Base-by-base conservation (phyloP, 768 basidiomycete species). In the Erythrobasidium yunnanense region DNA sequence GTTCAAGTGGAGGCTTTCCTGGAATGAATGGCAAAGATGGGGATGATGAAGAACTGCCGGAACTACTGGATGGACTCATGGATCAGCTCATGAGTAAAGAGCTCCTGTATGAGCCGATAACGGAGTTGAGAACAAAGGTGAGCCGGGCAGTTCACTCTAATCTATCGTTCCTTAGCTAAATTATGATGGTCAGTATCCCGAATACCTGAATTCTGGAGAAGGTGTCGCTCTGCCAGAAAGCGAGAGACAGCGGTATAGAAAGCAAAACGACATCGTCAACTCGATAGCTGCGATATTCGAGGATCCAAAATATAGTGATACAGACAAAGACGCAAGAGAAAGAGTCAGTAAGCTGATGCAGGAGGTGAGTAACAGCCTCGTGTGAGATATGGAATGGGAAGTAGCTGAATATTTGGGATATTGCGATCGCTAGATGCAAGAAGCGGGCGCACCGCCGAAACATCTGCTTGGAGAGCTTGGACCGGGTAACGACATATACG, bases 101-200 rank as follows among this genome's bases (percentile, higher is more conserved):
- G 0, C 79, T 90, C 1, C 77, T 92, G n/a, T 86, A 90, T 70
- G 88, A 90, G 49, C 90, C 90, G 0, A 73, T 92, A 65, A 87
- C 87, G 70, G 90, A 93, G 73, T 76, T 93, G 22, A 77, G 80
- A 17, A 82, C 84, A 17, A 85, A 85, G 74, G 87, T 86, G 68
- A 32, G 80, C 22, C 34, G 29, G 23, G 58, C 22, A 18, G 11
- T 11, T 38, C 32, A 34, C 11, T 8, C 5, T 53, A n/a, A 23
- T 8, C 27, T 7, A 18, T 18, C 4, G 49, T 65, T 2, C 22
- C 27, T 15, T 1, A 4, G 13, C 29, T 1, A 29, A 42, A 5
- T 2, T 29, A 1, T 47, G 33, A 0, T 27, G 1, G 3, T 2
- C 47, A 90, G 88, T 89, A 88, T 79, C 90, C 90, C 0, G 76